Evolutionary conservation across 768 basidiomycete genomes (phyloP).

Genomic region (Panaeolus papilionaceus): DNA sequence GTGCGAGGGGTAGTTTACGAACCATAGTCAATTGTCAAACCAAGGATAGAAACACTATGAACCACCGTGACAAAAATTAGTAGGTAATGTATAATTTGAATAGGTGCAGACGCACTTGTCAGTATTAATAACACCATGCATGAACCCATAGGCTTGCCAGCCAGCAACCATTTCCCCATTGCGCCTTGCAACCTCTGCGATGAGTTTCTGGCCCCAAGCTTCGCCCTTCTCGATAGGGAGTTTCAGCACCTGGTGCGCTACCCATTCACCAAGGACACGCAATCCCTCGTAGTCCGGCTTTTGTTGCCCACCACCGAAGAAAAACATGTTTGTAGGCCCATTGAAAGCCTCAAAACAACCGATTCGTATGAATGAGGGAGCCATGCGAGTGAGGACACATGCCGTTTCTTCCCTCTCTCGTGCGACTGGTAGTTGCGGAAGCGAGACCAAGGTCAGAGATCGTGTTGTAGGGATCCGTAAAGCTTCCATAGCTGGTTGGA

Average conservation of each 20-base stretch:
- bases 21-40: conserved; percentile 82
- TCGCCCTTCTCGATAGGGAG: conserved; percentile 51
- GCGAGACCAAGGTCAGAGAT: conserved; percentile 78
- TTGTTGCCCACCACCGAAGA: conserved; percentile 83
- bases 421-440: conserved; percentile 73
- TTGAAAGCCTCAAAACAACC: conserved; percentile 90
- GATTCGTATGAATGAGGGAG: conserved; percentile 91
- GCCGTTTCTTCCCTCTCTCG: conserved; percentile 80
- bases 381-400: conserved; percentile 79
- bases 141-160: conserved; percentile 95
- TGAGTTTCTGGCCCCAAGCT: conserved; percentile 74
- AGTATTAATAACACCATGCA: conserved; percentile 98
- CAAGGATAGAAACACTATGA: conserved; percentile 73
- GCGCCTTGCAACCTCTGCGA: conserved; percentile 79
- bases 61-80: conserved; percentile 22
- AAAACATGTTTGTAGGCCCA: conserved; percentile 65
- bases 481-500: conserved; percentile 57
- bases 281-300: conserved; percentile 77
- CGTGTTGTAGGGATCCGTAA: conserved; percentile 89
- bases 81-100: background rate
- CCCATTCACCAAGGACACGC: conserved; percentile 79
- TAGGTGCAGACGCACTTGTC: conserved; percentile 70
- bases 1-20: conserved; percentile 20
- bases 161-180: conserved; percentile 94
- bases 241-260: conserved; percentile 63